Base-by-base conservation (phyloP, 306 rosid species). In the Malus asiatica region DNA sequence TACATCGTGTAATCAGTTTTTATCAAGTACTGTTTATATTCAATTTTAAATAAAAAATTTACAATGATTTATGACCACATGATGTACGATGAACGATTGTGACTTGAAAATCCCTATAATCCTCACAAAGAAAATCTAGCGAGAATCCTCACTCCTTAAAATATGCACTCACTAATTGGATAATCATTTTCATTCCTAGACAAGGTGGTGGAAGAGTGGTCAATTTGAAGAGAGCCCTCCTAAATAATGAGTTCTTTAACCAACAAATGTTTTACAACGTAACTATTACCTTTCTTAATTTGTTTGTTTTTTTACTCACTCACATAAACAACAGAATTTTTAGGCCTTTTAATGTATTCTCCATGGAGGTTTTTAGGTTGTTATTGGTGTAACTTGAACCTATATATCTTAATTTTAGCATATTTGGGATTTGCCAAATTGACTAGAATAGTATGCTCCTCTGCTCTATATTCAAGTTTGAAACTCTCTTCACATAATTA, bases 151-250 rank as follows among this genome's bases (percentile, higher is more conserved):
- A 6, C 42, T 51, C 6, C 55, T 4, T 12, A 51, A 51, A 20
- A 57, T 57, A 45, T 45, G 79, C 52, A 32, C 60, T 69, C 33
- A 57, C 66, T 71, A 75, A 78, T 64, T 57, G 71, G 64, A 64
- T 73, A 76, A 74, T 78, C 71, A 60, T 78, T 78, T 74, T 78
- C 86, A 42, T 78, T 65, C 68, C 25, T 40, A 15, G 9, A 11
- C 55, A n/a, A 67, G 25, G 57, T 58, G 25, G 57, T 58, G 38
- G 44, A 8, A 16, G 44, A 64, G 6, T 64, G 8, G 45, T 16
- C 68, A 64, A 30, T 64, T 57, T 57, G 29, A 18, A 48, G 55
- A 48, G 25, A 22, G 16, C 20, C n/a, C 11, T 61, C 33, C 66
- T 12, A 27, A 14, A 12, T 9, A 61, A 25, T 14, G 38, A 61